Conservation (phyloP, 2,329 filamentous ascomycete genomes). For the Drechslerella stenobrocha region DNA sequence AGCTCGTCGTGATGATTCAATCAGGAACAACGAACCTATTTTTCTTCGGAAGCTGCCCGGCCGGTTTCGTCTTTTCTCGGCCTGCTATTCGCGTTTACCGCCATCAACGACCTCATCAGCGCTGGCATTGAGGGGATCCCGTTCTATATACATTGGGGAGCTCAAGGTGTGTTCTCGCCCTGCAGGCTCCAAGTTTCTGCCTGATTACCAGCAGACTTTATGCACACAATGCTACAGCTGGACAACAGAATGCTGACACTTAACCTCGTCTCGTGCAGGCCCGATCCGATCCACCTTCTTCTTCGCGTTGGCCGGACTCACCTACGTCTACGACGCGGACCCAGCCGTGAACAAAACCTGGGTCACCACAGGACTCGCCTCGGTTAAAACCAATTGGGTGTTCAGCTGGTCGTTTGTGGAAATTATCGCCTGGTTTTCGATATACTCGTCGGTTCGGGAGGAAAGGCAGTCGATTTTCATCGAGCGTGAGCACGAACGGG, state of each 20-base stretch:
- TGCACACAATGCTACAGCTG: neutral
- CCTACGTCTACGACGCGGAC: constrained; percentile 36
- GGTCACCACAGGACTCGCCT: constrained; percentile 18
- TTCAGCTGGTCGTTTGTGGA: constrained; percentile 45
- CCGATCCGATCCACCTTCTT: constrained; percentile 40
- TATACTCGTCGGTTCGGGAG: constrained; percentile 37
- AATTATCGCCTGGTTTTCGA: constrained; percentile 40
- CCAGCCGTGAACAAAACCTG: constrained; percentile 12
- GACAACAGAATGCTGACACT: neutral
- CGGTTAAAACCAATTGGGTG: constrained; percentile 44
- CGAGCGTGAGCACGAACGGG: constrained; percentile 16
- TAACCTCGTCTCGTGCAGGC: constrained; percentile 7
- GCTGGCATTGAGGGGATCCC: constrained; percentile 37
- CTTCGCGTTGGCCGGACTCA: constrained; percentile 33
- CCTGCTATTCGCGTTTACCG: constrained; percentile 31
- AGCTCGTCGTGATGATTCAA: neutral
- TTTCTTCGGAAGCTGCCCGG: constrained; percentile 24
- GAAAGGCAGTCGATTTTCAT: constrained; percentile 40
- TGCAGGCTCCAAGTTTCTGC: no score
- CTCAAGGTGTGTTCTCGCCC: constrained; percentile 27
- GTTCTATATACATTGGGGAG: constrained; percentile 41
- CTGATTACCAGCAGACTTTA: no score
- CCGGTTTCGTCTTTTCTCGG: constrained; percentile 40
- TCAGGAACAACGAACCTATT: constrained; percentile 26
- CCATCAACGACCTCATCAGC: constrained; percentile 21